Conservation (phyloP, 192 early-diverging fungal species). For the Obelidium mucronatum region DNA sequence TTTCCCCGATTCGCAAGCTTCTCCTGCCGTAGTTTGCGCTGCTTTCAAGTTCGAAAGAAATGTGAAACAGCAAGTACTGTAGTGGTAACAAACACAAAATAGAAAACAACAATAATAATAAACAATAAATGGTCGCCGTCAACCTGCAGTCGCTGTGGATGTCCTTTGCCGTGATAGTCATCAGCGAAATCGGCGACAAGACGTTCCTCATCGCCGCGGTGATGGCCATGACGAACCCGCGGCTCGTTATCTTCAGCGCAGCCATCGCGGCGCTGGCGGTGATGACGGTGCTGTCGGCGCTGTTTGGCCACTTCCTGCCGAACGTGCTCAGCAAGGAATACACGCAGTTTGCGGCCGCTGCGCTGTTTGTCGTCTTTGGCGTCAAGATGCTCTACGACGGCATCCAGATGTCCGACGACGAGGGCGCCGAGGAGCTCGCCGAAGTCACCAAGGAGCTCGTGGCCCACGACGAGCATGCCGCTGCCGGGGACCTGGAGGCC, state of each 20-base stretch:
- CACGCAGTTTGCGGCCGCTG: conserved; percentile 82
- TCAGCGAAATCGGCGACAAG: conserved; percentile 99
- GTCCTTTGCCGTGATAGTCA: conserved; percentile 88
- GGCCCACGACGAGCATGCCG: conserved; percentile 64
- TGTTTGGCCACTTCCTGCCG: conserved; percentile 89
- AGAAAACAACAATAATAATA: too few relatives aligned
- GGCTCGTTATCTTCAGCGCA: conserved; percentile 87
- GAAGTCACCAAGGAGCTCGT: conserved; percentile 90
- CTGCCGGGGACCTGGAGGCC: conserved; percentile 55
- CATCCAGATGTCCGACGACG: conserved; percentile 84
- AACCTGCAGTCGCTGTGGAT: conserved; percentile 51
- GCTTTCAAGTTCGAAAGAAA: too few relatives aligned
- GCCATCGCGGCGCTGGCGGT: conserved; percentile 86
- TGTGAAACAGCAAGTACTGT: too few relatives aligned
- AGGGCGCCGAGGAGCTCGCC: conserved; percentile 88
- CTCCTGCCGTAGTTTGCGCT: too few relatives aligned
- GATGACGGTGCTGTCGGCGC: conserved; percentile 96
- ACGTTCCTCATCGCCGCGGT: conserved; percentile 98
- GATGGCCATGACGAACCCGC: conserved; percentile 97
- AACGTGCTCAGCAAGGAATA: conserved; percentile 85
- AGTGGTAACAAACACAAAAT: too few relatives aligned
- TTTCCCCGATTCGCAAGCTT: too few relatives aligned
- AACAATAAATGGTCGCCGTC: neutral
- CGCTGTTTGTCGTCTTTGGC: conserved; percentile 95
- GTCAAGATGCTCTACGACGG: conserved; percentile 87